Evolutionary conservation across 2,329 filamentous ascomycete genomes (phyloP), one percentile per base, ranked within the genome.

Genomic region (Alternaria triticina): DNA sequence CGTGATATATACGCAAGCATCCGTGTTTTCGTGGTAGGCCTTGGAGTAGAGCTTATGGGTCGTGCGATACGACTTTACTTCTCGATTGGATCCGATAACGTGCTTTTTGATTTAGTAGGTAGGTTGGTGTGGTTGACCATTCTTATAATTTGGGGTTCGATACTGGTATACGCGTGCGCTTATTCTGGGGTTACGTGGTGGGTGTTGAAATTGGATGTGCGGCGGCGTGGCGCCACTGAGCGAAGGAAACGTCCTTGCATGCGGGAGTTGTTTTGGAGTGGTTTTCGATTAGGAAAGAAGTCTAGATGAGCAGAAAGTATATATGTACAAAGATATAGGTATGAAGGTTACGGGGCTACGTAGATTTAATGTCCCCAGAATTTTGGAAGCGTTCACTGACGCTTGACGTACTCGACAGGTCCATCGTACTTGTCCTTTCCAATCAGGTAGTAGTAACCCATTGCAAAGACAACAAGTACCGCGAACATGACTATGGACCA

Each of bases 401-500:
- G 20, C 30, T 60, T 60, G 6, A 57, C 54, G 20, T 62, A 59
- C 23, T 47, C 59, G 8, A 62, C 59, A 1, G 59, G 59, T 10
- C 59, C 59, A 4, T 52, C 63, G 64, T 83, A 85, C 27, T 74
- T 71, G 58, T 81, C 72, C 54, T 75, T 72, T 9, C 81, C 83
- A 25, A 69, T 63, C 5, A 79, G n/a, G 13, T 72, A 70, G 64
- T 84, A 85, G 61, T 80, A 84, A 0, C 76, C 57, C 12, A 78
- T 72, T 2, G 82, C 79, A 54, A 83, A 79, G 20, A 78, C 68
- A 23, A 83, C 69, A 33, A 82, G 74, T 3, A 73, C 78, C 8
- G 77, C 76, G 57, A 82, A 84, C 72, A 84, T 82, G 1, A 71
- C 72, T 44, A 76, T 67, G 47, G 76, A 77, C 81, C 82, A 84